Base-by-base conservation (phyloP, 441 rosid species). In the Populus hybrid region DNA sequence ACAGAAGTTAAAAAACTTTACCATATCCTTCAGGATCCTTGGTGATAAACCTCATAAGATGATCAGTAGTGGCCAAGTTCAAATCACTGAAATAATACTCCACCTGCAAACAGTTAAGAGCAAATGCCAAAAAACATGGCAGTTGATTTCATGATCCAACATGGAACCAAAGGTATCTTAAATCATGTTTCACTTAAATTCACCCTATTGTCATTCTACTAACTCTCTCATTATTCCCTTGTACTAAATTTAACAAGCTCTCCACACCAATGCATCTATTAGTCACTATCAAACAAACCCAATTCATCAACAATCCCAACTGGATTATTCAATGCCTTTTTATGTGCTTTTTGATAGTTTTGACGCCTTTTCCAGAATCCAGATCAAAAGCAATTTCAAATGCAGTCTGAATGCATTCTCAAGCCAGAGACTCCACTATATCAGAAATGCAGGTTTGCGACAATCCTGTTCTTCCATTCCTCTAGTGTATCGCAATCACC, bases 21-120 rank as follows among this genome's bases (percentile, higher is more conserved):
- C 99, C 99, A 85, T 89, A 92, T 82, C 99, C 99, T 76, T 94
- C 96, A 74, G 98, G 92, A 87, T 94, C 98, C 85, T 94, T 96
- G 86, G 81, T 84, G 69, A 94, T 96, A 84, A 89, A 96, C 85
- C 92, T 92, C 85, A 96, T 96, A 66, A 94, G 83, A 81, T 94
- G 98, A 90, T 96, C 98, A 2, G 99, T 96, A 21, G 99, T 96
- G 4, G 98, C 99, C 90, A 96, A 89, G 87, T 96, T 96, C 82
- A 96, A 79, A 83, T 96, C 99, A 72, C 99, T 91, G 81, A 96
- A 96, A 80, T 94, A 96, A 78, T 96, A 96, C 72, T 96, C 99
- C 82, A 96, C 98, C 99, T 95, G 89, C 80, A 79, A 67, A 71
- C 46, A 78, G 28, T 53, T 18, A 53, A 53, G 61, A 53, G 61